Base-by-base conservation (phyloP, 768 basidiomycete species). In the Calocera viscosa region DNA sequence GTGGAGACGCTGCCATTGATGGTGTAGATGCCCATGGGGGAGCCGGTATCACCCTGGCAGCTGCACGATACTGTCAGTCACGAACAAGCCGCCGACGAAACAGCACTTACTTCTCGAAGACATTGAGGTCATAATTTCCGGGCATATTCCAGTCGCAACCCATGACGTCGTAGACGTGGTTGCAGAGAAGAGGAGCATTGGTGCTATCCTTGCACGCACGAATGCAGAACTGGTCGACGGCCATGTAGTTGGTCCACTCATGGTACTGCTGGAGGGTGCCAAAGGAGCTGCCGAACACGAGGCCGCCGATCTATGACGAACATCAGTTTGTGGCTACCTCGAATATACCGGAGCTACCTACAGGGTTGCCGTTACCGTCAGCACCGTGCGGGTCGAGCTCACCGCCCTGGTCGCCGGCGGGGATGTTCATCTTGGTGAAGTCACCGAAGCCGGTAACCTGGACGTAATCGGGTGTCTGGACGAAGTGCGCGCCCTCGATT, bases 231-330 rank as follows among this genome's bases (percentile, higher is more conserved):
- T 68, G 64, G 68, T 67, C 72, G 69, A 77, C 78, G 2, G 82
- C 80, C 66, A 90, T 78, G 72, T 86, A 88, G 75, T 86, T 85
- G 60, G 86, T 89, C 90, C 90, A 91, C 73, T 90, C 85, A 70
- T 84, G 80, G 41, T 88, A 78, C 72, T 89, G 81, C 70, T 82
- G 69, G 2, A 83, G 69, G 60, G 76, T 24, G 35, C 68, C 71
- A 75, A 86, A 89, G n/a, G 85, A 86, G 68, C 67, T 81, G 24
- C 87, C 86, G 74, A 89, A 89, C n/a, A 91, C 85, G 47, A 89
- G 79, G 1, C 83, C 86, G 32, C 86, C 88, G 35, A 83, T 81
- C 24, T 72, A 28, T 35, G 3, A 19, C 35, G 35, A 63, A 26
- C 19, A 12, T 19, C 32, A 66, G 66, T 24, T 32, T 8, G 8